Percentiles rank a stretch among this genome's conserved stretches.
Conservation (phyloP, 148 eudicot genomes). For the Spergularia marina region DNA sequence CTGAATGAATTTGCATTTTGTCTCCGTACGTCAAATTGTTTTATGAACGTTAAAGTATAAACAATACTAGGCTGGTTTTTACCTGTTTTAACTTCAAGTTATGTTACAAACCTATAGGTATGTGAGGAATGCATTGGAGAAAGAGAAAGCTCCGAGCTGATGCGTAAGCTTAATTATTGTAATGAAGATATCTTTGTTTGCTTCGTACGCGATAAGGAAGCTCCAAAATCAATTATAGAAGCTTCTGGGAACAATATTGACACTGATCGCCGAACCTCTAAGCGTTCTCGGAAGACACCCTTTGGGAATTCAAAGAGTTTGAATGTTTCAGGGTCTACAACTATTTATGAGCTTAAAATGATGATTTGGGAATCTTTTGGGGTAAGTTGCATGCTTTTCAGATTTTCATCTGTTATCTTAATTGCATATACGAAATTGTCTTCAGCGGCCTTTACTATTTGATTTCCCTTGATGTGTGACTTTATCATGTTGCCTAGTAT, state of each 20-base stretch:
- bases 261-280: slow-evolving; percentile 82
- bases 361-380: slow-evolving; percentile 99
- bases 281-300: slow-evolving; percentile 86
- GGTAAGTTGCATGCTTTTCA: slow-evolving; percentile 50
- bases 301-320: slow-evolving; percentile 72
- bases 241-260: slow-evolving; percentile 69
- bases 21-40: background rate
- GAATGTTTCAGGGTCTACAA: slow-evolving; percentile 87
- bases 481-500: background rate
- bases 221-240: slow-evolving; percentile 85
- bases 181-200: slow-evolving; percentile 86
- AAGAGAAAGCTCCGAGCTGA: slow-evolving; percentile 79
- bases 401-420: background rate
- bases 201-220: slow-evolving; percentile 84
- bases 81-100: slow-evolving; percentile 11
- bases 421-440: background rate
- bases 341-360: slow-evolving; percentile 90
- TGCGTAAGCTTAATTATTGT: slow-evolving; percentile 77
- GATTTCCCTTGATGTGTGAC: background rate
- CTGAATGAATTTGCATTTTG: background rate
- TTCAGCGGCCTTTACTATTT: background rate
- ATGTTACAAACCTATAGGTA: slow-evolving; percentile 38
- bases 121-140: slow-evolving; percentile 96
- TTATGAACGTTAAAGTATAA: background rate
- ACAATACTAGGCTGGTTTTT: background rate